Evolutionary conservation across 148 eudicot species (phyloP), one percentile per base, ranked within the genome.

Genomic region (Cornus controversa): DNA sequence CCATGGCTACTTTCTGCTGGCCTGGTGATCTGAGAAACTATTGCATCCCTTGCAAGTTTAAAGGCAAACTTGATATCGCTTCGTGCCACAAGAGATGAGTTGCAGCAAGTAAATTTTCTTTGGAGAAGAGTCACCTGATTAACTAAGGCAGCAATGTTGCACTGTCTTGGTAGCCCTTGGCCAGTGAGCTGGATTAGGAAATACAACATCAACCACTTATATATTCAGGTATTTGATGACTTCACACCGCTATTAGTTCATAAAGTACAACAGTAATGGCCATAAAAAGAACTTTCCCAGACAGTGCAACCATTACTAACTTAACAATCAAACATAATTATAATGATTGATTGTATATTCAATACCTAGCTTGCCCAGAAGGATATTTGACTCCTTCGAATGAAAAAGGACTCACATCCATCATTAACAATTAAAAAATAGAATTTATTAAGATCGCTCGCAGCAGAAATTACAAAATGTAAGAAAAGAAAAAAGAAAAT

Each of bases 21-120:
- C 66, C 70, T 24, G 69, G 70, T 79, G 66, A 73, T 40, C 71
- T 87, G 87, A 69, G 83, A 81, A 42, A 60, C 79, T 69, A 89
- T 81, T 70, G 97, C 94, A 80, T 89, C 85, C 73, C 81, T 82
- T 47, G 94, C 97, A 76, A 89, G 91, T 83, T 86, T 77, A 73
- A 80, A 82, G 23, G 88, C 92, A 79, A 81, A 82, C 79, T 89
- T 86, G 15, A 88, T 71, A 76, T 85, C 77, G 20, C 77, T 74
- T 62, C 54, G 75, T 31, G 78, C 40, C 74, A 89, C 88, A 29
- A 87, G 80, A 78, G 45, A 54, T 28, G 82, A 58, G 11, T 34
- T 69, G 57, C 80, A 78, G 66, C 57, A 74, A 18, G 81, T 76
- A 67, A 92, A 84, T 58, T 86, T 86, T 16, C 81, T 81, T 69